A percentile compares a stretch with the other conserved stretches of the same genome.
Conservation (phyloP, 257 asterid species). For the Nicotiana benthamiana region DNA sequence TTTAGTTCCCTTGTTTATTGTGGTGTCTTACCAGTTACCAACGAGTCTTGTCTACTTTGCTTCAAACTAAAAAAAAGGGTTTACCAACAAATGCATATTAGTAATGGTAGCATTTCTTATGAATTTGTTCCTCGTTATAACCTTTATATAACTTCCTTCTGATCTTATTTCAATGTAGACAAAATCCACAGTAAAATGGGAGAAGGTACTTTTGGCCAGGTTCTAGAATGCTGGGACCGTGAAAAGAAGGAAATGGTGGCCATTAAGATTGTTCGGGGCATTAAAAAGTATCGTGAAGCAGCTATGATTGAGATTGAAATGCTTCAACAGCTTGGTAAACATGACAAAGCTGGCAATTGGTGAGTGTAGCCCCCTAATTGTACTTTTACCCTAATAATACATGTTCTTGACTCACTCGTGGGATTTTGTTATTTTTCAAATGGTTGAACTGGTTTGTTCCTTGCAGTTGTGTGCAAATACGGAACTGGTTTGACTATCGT, state of each 20-base stretch:
- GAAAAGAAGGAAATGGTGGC: constrained; percentile 86
- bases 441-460: constrained; percentile 83
- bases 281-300: constrained; percentile 84
- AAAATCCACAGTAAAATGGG: constrained; percentile 91
- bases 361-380: constrained; percentile 27
- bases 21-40: no score
- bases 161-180: constrained; percentile 37
- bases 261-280: constrained; percentile 73
- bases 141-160: background rate
- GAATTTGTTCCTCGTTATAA: background rate
- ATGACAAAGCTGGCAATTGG: constrained; percentile 78
- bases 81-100: background rate
- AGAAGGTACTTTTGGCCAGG: constrained; percentile 97
- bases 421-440: constrained; percentile 24
- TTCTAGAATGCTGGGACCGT: constrained; percentile 88
- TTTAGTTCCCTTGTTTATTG: no score
- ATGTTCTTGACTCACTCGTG: background rate
- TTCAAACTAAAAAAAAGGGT: no score
- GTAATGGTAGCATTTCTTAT: no score
- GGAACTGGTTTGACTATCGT: constrained; percentile 99
- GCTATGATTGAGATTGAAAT: constrained; percentile 85
- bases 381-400: background rate
- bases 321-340: constrained; percentile 82
- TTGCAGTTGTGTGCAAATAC: constrained; percentile 99
- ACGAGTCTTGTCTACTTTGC: no score